Conservation (phyloP, 169 alveolate genomes). For the Cryptosporidium tyzzeri region DNA sequence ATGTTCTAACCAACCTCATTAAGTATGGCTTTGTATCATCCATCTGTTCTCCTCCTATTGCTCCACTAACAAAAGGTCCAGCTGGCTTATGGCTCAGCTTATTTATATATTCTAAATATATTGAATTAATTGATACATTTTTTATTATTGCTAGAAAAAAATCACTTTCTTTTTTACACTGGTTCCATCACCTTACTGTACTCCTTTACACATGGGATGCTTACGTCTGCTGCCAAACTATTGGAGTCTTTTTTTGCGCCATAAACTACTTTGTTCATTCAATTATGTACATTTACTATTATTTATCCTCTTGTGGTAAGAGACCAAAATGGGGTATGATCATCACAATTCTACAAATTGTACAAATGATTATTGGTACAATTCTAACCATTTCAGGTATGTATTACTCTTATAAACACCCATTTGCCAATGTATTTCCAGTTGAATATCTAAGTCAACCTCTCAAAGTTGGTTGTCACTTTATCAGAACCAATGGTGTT, state of each 20-base stretch:
- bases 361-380: conserved; percentile 85
- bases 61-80: conserved; percentile 83
- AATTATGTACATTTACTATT: conserved; percentile 87
- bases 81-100: conserved; percentile 84
- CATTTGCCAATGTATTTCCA: conserved; percentile 42
- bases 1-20: conserved; percentile 61
- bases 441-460: conserved; percentile 64
- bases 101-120: conserved; percentile 84
- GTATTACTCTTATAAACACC: conserved; percentile 73
- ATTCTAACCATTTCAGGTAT: conserved; percentile 30
- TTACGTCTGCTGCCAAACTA: conserved; percentile 82
- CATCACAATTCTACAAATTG: conserved; percentile 83
- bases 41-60: conserved; percentile 82
- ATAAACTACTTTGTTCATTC: conserved; percentile 87
- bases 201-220: conserved; percentile 90
- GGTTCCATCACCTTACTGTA: conserved; percentile 90
- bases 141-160: conserved; percentile 83
- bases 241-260: conserved; percentile 85
- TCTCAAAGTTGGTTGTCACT: conserved; percentile 77
- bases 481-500: conserved; percentile 65
- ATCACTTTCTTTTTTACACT: conserved; percentile 83
- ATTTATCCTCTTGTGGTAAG: conserved; percentile 79
- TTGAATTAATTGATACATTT: conserved; percentile 87
- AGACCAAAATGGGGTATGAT: conserved; percentile 84
- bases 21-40: conserved; percentile 81